These are phyloP conservation scores for Colletotrichum sidae DNA, from an alignment of 2,329 filamentous ascomycete species.

Conservation along the genomic window DNA sequence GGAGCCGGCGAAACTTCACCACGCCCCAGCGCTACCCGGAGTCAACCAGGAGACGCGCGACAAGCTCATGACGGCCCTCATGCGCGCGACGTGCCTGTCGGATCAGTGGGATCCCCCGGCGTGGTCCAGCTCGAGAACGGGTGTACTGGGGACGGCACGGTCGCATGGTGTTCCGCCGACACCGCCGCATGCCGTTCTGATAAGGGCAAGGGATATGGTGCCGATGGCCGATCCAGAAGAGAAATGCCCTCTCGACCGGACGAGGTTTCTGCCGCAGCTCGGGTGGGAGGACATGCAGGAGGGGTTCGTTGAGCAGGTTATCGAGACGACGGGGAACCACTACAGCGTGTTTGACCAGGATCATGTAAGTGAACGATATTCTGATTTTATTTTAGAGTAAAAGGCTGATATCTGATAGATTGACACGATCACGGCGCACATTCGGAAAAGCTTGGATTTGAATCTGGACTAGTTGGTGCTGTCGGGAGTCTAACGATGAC, in stretches of 20 bases:
- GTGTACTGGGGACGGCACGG: slow-evolving; percentile 10
- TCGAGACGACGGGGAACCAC: slow-evolving; percentile 29
- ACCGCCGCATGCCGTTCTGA: slow-evolving; percentile 22
- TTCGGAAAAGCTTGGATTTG: slow-evolving; percentile 20
- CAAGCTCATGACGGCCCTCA: slow-evolving; percentile 30
- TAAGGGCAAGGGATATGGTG: slow-evolving; percentile 25
- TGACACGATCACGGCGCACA: slow-evolving; percentile 17
- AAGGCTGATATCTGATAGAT: neutral
- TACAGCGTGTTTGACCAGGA: slow-evolving; percentile 29
- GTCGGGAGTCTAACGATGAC: too few relatives aligned
- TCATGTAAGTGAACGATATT: neutral
- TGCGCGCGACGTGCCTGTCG: slow-evolving; percentile 28
- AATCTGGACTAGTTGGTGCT: neutral
- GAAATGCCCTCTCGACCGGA: slow-evolving; percentile 26
- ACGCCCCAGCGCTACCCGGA: slow-evolving; percentile 15
- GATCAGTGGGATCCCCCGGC: slow-evolving; percentile 23
- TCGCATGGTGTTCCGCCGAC: slow-evolving; percentile 9
- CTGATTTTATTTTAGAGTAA: too few relatives aligned
- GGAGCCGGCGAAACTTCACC: slow-evolving; percentile 27
- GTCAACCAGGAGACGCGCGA: slow-evolving; percentile 21
- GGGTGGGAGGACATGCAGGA: slow-evolving; percentile 32
- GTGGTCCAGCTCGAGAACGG: slow-evolving; percentile 12
- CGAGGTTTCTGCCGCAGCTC: slow-evolving; percentile 25
- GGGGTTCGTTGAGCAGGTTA: slow-evolving; percentile 25
- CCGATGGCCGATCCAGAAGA: slow-evolving; percentile 28